Evolutionary conservation across 192 early-diverging fungal genomes (phyloP).

Genomic region (Coemansia sp.): DNA sequence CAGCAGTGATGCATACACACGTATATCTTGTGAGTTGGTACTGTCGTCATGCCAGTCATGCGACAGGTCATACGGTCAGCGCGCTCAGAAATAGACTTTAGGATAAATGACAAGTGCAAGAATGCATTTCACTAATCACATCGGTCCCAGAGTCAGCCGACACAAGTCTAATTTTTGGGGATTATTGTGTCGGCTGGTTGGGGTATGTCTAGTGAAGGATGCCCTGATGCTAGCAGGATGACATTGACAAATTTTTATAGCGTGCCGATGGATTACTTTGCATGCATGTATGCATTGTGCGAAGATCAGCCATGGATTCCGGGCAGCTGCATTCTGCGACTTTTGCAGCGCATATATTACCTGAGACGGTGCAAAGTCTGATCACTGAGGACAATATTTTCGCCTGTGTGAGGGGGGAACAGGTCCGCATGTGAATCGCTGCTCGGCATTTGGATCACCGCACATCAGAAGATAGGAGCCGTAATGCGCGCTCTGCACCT

Average conservation of each 20-base stretch:
- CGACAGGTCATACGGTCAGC: conserved; percentile 6
- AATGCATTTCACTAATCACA: conserved; percentile 3
- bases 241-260: background rate
- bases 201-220: no score
- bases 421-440: background rate
- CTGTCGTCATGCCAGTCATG: background rate
- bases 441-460: background rate
- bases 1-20: background rate
- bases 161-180: background rate
- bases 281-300: conserved; percentile 12
- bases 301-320: conserved; percentile 14
- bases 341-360: conserved; percentile 15
- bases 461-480: background rate
- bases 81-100: background rate
- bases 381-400: background rate
- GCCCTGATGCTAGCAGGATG: no score
- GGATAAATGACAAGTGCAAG: conserved; percentile 6
- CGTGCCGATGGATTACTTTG: conserved; percentile 7
- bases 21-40: conserved; percentile 6
- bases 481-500: background rate
- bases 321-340: conserved; percentile 8
- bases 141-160: background rate
- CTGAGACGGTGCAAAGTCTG: conserved; percentile 1
- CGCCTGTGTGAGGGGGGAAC: background rate
- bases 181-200: background rate